A percentile compares a stretch with the other conserved stretches of the same genome.
Conservation (phyloP, 2,329 filamentous ascomycete species). For the Emmonsia crescens region DNA sequence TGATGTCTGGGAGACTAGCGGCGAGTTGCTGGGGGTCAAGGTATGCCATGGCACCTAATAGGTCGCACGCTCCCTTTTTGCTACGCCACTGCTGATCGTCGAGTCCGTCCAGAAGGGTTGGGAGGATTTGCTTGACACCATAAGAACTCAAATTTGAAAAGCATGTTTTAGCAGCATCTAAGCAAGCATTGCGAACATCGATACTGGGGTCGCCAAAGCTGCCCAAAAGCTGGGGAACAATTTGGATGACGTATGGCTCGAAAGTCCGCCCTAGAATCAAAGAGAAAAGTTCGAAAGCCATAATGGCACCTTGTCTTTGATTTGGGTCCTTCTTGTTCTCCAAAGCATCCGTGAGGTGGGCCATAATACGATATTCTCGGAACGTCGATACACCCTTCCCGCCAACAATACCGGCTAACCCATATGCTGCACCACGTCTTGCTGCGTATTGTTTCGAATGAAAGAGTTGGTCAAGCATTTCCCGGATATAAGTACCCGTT, state of each 20-base stretch:
- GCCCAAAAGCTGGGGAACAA: constrained; percentile 78
- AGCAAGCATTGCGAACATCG: constrained; percentile 84
- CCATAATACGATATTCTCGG: constrained; percentile 76
- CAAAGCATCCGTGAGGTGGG: constrained; percentile 65
- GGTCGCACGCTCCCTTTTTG: constrained; percentile 95
- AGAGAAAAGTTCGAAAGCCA: constrained; percentile 85
- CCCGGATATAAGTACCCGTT: constrained; percentile 66
- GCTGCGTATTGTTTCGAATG: constrained; percentile 85
- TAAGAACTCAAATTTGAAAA: constrained; percentile 90
- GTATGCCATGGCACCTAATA: constrained; percentile 96
- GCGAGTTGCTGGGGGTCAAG: constrained; percentile 91
- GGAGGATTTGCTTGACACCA: constrained; percentile 88
- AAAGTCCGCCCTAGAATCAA: constrained; percentile 78
- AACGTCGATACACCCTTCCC: constrained; percentile 77
- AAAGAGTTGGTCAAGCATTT: constrained; percentile 71
- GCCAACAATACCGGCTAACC: constrained; percentile 76
- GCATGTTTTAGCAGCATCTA: constrained; percentile 87
- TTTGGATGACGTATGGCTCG: constrained; percentile 92
- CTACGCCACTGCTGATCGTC: constrained; percentile 96
- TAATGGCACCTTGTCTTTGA: constrained; percentile 75
- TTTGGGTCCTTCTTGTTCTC: constrained; percentile 92
- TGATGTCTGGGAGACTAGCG: constrained; percentile 86
- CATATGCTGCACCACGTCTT: constrained; percentile 87
- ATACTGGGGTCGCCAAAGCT: constrained; percentile 82
- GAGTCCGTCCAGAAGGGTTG: constrained; percentile 79